phyloP scores from a whole-genome alignment of 129 eudicot species.

The Ambrosia artemisiifolia region DNA sequence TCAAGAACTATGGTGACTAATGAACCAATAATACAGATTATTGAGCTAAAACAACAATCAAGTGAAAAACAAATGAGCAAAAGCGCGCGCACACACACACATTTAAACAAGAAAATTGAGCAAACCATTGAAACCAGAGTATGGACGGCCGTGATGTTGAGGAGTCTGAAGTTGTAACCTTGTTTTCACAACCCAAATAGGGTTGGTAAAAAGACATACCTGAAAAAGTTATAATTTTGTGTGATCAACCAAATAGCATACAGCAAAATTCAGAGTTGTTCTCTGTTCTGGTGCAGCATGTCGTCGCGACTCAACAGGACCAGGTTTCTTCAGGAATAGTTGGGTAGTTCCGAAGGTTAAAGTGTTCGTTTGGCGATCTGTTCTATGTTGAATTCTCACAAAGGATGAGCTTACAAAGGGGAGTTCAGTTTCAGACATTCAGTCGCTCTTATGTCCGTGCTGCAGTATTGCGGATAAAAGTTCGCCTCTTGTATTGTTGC shows the following conservation, averaged over 20 bases:
- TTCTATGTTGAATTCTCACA: too few relatives aligned
- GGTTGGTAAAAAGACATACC: conserved; percentile 93
- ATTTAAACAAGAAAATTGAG: conserved; percentile 17
- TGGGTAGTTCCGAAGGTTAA: too few relatives aligned
- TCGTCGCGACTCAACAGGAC: neutral
- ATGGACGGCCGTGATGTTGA: conserved; percentile 59
- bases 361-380: too few relatives aligned
- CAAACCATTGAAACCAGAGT: conserved; percentile 87
- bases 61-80: neutral
- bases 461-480: too few relatives aligned
- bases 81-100: neutral
- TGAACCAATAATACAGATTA: too few relatives aligned
- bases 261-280: neutral
- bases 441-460: too few relatives aligned
- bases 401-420: too few relatives aligned
- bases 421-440: too few relatives aligned
- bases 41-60: neutral
- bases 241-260: neutral
- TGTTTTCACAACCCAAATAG: conserved; percentile 96
- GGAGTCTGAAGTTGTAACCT: conserved; percentile 98
- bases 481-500: too few relatives aligned
- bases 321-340: too few relatives aligned
- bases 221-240: conserved; percentile 19
- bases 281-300: too few relatives aligned
- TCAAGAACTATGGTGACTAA: too few relatives aligned